Conservation (phyloP, 2,329 filamentous ascomycete species). For the Beauveria pseudobassiana region DNA sequence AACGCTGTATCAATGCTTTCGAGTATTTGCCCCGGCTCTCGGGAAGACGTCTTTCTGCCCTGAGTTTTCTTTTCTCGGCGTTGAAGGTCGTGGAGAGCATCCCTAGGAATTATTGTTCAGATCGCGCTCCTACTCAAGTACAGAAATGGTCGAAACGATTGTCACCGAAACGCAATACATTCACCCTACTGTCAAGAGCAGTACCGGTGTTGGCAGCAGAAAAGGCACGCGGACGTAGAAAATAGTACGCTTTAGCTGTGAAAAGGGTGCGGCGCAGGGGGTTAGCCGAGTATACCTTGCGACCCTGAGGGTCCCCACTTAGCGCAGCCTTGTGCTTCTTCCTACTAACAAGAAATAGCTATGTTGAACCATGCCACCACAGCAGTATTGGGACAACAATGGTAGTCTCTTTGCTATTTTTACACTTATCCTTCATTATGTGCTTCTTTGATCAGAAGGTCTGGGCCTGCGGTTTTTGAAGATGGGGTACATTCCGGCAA, state of each 20-base stretch:
- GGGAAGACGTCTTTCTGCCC: conserved; percentile 8
- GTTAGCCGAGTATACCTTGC: neutral
- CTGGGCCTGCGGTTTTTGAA: neutral
- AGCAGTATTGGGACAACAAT: neutral
- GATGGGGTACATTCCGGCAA: neutral
- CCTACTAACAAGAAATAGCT: neutral
- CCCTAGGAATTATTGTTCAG: neutral
- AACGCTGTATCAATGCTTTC: conserved; percentile 15
- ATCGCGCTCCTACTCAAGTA: neutral
- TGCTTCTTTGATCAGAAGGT: neutral
- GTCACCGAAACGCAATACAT: too few species aligned
- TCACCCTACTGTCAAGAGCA: too few species aligned
- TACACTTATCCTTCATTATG: neutral
- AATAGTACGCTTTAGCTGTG: neutral
- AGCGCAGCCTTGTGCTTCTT: neutral
- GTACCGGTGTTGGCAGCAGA: too few species aligned
- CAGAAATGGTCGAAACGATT: too few species aligned
- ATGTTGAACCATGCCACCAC: neutral
- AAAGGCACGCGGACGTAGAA: too few species aligned
- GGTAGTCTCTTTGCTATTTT: neutral
- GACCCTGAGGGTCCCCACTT: neutral
- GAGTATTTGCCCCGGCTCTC: conserved; percentile 14
- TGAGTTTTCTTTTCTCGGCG: neutral
- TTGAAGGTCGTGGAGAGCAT: neutral
- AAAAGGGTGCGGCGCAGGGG: neutral